A percentile compares a stretch with the other conserved stretches of the same genome.
These are phyloP conservation scores for Phlegmacium glaucopus DNA, from an alignment of 768 basidiomycete species.

Conservation along the genomic window DNA sequence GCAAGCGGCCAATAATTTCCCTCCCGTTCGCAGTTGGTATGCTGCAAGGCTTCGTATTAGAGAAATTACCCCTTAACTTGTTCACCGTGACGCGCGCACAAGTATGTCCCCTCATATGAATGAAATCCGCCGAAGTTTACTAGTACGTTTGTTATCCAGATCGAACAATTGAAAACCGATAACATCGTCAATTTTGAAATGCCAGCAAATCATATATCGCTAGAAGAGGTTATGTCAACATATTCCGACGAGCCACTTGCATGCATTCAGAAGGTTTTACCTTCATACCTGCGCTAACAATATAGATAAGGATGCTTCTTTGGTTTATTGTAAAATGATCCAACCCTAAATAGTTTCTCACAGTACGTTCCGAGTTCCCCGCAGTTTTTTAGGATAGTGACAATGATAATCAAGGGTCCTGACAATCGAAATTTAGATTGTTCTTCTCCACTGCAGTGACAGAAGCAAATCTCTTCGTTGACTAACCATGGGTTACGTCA, in stretches of 20 bases:
- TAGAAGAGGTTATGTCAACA: slow-evolving; percentile 36
- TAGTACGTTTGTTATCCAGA: slow-evolving; percentile 33
- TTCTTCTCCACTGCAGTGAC: too few species aligned
- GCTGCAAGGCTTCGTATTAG: slow-evolving; percentile 62
- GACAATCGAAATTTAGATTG: too few species aligned
- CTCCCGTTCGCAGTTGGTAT: slow-evolving; percentile 61
- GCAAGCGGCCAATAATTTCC: slow-evolving; percentile 55
- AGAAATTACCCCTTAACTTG: slow-evolving; percentile 57
- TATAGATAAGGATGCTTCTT: background rate
- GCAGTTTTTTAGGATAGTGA: too few species aligned
- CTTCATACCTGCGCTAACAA: slow-evolving; percentile 44
- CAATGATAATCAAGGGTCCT: too few species aligned
- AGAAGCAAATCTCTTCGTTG: too few species aligned
- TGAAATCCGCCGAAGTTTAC: too few species aligned
- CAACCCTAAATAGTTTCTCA: too few species aligned
- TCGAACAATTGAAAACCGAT: slow-evolving; percentile 59
- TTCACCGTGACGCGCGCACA: slow-evolving; percentile 72
- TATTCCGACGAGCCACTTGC: slow-evolving; percentile 37
- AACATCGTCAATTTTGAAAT: slow-evolving; percentile 44
- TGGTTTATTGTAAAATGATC: too few species aligned
- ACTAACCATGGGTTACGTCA: too few species aligned
- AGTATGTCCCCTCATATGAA: slow-evolving; percentile 32
- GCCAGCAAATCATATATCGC: slow-evolving; percentile 25
- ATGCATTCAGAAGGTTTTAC: slow-evolving; percentile 50
- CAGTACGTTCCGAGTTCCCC: too few species aligned